phyloP scores from a whole-genome alignment of 371 early-diverging fungal species.

The Batkoa obscura region DNA sequence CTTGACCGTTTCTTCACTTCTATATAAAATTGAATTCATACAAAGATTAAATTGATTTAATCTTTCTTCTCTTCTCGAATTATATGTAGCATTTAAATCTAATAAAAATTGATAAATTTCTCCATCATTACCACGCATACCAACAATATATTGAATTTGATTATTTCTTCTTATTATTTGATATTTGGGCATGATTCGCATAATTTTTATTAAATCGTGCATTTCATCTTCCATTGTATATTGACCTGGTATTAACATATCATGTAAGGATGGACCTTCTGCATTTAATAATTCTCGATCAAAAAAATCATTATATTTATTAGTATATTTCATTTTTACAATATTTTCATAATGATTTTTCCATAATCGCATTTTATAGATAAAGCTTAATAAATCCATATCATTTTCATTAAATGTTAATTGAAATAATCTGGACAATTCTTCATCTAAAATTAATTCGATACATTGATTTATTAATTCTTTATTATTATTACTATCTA shows the following conservation, averaged over 20 bases:
- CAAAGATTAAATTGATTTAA: slow-evolving; percentile 81
- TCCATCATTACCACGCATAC: slow-evolving; percentile 84
- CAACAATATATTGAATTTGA: slow-evolving; percentile 51
- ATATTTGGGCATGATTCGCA: slow-evolving; percentile 79
- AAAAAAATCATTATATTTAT: slow-evolving; percentile 63
- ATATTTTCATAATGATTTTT: slow-evolving; percentile 73
- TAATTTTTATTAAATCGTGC: slow-evolving; percentile 84
- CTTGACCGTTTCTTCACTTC: slow-evolving; percentile 53
- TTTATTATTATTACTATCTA: background rate
- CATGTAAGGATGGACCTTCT: slow-evolving; percentile 93
- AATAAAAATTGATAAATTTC: slow-evolving; percentile 72
- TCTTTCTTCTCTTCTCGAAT: slow-evolving; percentile 81
- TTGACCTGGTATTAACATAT: slow-evolving; percentile 95
- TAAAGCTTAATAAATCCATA: slow-evolving; percentile 58
- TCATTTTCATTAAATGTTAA: slow-evolving; percentile 68
- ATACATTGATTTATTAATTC: background rate
- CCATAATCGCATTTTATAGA: slow-evolving; percentile 66
- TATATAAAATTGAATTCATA: slow-evolving; percentile 58
- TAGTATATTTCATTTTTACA: slow-evolving; percentile 58
- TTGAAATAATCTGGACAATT: slow-evolving; percentile 47
- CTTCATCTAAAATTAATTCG: background rate
- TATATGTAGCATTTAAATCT: slow-evolving; percentile 74
- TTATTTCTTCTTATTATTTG: slow-evolving; percentile 59
- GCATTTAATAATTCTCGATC: slow-evolving; percentile 89
- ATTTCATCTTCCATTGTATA: slow-evolving; percentile 67